Percentiles rank a stretch among this genome's conserved stretches.
phyloP scores from a whole-genome alignment of 345 rosid species.

The Eutrema japonicum region DNA sequence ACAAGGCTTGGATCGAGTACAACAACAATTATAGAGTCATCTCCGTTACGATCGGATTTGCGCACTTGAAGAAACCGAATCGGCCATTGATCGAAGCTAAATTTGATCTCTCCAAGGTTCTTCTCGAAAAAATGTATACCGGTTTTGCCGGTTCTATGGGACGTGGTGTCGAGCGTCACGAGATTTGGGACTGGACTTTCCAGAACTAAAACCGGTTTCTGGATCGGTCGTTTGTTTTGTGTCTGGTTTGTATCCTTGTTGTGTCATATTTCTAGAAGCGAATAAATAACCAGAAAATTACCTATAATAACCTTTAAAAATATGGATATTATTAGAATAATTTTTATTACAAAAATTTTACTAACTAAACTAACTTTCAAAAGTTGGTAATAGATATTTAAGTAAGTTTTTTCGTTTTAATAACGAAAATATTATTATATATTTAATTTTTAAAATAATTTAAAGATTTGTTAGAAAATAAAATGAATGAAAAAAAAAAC shows the following conservation, averaged over 20 bases:
- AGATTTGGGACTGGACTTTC: conserved; percentile 45
- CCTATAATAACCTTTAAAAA: too few species aligned
- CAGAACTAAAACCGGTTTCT: conserved; percentile 33
- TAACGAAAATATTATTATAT: too few species aligned
- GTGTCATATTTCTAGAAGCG: too few species aligned
- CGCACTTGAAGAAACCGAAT: conserved; percentile 38
- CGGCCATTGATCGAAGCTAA: conserved; percentile 43
- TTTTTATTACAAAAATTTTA: too few species aligned
- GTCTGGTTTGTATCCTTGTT: neutral
- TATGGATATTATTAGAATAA: too few species aligned
- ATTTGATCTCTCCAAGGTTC: conserved; percentile 40
- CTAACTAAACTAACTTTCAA: too few species aligned
- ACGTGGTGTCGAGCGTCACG: conserved; percentile 41
- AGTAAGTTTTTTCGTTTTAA: too few species aligned
- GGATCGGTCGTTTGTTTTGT: neutral
- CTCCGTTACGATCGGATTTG: conserved; percentile 35
- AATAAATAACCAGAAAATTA: too few species aligned
- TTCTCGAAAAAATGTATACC: conserved; percentile 40
- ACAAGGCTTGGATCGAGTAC: conserved; percentile 50
- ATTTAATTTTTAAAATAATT: too few species aligned
- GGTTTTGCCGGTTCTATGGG: conserved; percentile 50
- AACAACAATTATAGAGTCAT: conserved; percentile 21
- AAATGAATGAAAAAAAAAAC: too few species aligned
- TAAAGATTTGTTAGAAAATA: too few species aligned
- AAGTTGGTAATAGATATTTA: too few species aligned